Conservation (phyloP, 2,329 filamentous ascomycete genomes). For the Podosphaera xanthii region DNA sequence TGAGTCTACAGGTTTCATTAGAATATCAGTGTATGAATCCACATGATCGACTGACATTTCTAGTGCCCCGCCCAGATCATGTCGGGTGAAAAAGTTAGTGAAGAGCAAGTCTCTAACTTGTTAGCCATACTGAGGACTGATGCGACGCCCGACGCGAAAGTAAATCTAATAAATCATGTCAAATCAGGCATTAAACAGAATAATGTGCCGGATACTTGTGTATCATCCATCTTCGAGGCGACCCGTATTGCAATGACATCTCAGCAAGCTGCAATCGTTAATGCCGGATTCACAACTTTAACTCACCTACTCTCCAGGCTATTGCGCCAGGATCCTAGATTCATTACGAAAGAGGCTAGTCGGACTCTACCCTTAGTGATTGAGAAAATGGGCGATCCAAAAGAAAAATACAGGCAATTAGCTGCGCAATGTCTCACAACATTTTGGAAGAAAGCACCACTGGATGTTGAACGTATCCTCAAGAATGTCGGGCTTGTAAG, state of each 20-base stretch:
- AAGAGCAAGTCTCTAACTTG: conserved; percentile 33
- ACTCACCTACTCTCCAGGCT: conserved; percentile 73
- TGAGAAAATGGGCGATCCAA: conserved; percentile 70
- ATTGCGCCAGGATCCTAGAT: conserved; percentile 60
- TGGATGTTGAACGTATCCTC: conserved; percentile 60
- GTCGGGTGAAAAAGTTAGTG: conserved; percentile 34
- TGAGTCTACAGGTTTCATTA: too few relatives aligned
- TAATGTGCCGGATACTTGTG: conserved; percentile 55
- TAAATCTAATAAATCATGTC: conserved; percentile 46
- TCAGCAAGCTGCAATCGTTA: conserved; percentile 54
- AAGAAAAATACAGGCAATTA: conserved; percentile 60
- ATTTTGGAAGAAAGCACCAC: conserved; percentile 44
- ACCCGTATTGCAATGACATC: conserved; percentile 53
- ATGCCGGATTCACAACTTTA: conserved; percentile 68
- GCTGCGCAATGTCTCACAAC: conserved; percentile 57
- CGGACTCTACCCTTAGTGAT: conserved; percentile 52
- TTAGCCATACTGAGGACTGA: conserved; percentile 33
- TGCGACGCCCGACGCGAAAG: conserved; percentile 44
- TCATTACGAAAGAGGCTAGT: conserved; percentile 44
- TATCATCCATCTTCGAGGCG: conserved; percentile 60
- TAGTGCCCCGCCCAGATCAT: conserved; percentile 3
- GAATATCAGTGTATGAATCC: too few relatives aligned
- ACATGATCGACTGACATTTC: too few relatives aligned
- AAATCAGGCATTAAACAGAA: conserved; percentile 86
- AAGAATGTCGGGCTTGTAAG: conserved; percentile 57